These are phyloP conservation scores for Talaromyces sp. DNA, from an alignment of 2,329 filamentous ascomycete species.

Conservation along the genomic window DNA sequence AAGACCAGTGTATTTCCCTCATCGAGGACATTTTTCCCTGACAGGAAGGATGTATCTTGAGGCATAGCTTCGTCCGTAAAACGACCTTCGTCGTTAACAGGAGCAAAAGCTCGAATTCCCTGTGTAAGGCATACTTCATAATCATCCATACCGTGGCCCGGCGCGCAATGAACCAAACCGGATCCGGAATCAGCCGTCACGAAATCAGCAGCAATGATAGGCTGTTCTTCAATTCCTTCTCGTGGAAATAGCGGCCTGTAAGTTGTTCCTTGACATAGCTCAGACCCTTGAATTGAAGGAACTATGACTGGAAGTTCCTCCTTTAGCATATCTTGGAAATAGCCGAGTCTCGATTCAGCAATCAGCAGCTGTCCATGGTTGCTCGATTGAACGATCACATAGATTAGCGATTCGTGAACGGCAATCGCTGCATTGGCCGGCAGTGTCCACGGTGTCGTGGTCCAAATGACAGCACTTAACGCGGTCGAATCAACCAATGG, in stretches of 20 bases:
- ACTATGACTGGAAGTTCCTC: constrained; percentile 49
- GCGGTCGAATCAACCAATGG: constrained; percentile 41
- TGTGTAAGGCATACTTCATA: constrained; percentile 72
- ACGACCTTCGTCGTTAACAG: constrained; percentile 72
- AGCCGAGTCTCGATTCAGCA: constrained; percentile 63
- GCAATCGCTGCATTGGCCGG: constrained; percentile 90
- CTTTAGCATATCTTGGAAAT: constrained; percentile 48
- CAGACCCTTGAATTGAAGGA: constrained; percentile 56
- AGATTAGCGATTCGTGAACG: constrained; percentile 68
- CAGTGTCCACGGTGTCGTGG: constrained; percentile 95
- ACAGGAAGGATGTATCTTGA: constrained; percentile 60
- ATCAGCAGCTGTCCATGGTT: constrained; percentile 61
- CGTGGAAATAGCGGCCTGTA: constrained; percentile 69
- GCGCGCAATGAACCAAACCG: constrained; percentile 89
- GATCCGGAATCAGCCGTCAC: constrained; percentile 88
- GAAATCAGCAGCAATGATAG: constrained; percentile 78
- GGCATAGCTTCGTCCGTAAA: constrained; percentile 80
- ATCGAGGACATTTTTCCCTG: constrained; percentile 65
- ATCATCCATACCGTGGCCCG: constrained; percentile 94
- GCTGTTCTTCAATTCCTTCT: constrained; percentile 53
- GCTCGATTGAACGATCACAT: constrained; percentile 59
- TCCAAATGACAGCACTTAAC: constrained; percentile 89
- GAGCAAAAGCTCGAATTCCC: constrained; percentile 70
- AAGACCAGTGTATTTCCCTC: constrained; percentile 67
- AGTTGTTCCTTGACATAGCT: constrained; percentile 56